Evolutionary conservation across 768 basidiomycete species (phyloP), one percentile per base, ranked within the genome.

Genomic region (Leucosporidium yakuticum): DNA sequence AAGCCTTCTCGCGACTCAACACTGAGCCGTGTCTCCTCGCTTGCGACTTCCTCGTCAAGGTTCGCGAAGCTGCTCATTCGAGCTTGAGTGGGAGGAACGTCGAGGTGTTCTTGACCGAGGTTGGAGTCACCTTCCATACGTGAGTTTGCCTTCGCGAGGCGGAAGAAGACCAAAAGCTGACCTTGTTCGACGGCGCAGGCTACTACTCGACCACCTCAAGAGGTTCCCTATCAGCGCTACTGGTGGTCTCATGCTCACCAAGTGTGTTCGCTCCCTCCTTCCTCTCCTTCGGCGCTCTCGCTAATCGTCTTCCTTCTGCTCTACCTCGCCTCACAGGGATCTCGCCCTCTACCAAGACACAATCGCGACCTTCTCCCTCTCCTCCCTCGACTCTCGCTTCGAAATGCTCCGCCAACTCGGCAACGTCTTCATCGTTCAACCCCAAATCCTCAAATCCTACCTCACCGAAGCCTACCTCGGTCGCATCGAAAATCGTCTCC

Each of bases 371-470:
- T 97, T 95, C 80, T 83, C 83, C 36, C 86, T 96, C 53, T 85
- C 90, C 17, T 83, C 89, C 11, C 83, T 99, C 12, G 85, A 88
- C 71, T 94, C 98, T 77, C 91, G 95, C 29, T 99, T 95, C 80
- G 96, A 98, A 77, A 97, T 98, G 81, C 87, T 98, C 70, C 88
- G 94, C 50, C 94, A 98, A 78, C 86, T 99, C 7, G 96, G 95
- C 73, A 95, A 98, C 76, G 84, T 94, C 71, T 99, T 97, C 83
- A 88, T 98, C 70, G 90, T 99, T 59, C 90, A 88, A 63, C 94
- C 95, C 11, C 93, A 97, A 70, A 90, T 94, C 66, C 84, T 99
- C 72, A 90, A 89, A 74, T 90, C 93, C 6, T 98, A 96, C 80
- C 92, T 98, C 78, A 90, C 88, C 15, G 94, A 96, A 76, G 71